Percentiles rank a stretch among this genome's conserved stretches.
phyloP scores from a whole-genome alignment of 495 filamentous ascomycete species.

The Astrothelium subdiscretum region DNA sequence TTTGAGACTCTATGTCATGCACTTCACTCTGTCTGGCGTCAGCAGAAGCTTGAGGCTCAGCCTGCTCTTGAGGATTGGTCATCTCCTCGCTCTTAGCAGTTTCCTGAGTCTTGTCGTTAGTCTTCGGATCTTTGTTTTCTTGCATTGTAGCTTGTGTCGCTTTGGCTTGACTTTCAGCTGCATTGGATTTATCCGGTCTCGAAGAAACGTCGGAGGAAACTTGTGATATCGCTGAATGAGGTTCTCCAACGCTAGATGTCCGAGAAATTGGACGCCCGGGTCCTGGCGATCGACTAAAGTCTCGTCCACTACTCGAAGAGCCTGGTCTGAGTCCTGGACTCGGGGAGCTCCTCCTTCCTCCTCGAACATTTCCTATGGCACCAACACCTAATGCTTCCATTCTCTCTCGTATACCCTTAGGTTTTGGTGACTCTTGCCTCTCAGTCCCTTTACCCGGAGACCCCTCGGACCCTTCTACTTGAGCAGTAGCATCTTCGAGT shows the following conservation, averaged over 20 bases:
- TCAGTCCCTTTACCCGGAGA: not conserved
- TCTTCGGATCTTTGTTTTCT: not conserved
- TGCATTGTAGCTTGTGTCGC: not conserved
- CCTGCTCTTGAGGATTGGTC: not conserved
- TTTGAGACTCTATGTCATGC: not conserved
- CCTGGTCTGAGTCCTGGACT: not conserved
- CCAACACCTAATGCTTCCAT: not conserved
- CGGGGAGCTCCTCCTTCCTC: not conserved
- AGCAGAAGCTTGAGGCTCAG: not conserved
- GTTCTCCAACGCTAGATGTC: not conserved
- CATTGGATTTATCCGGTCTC: not conserved
- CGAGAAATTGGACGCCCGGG: not conserved
- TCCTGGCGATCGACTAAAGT: not conserved
- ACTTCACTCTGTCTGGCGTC: not conserved
- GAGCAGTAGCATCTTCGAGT: not conserved
- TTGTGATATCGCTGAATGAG: not conserved
- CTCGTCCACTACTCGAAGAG: not conserved
- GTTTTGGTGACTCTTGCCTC: not conserved
- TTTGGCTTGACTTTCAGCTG: not conserved
- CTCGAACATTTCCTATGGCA: not conserved
- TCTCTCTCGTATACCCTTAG: not conserved
- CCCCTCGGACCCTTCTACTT: not conserved
- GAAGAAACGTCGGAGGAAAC: not conserved
- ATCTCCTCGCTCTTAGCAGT: not conserved
- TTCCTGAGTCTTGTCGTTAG: not conserved